phyloP scores from a whole-genome alignment of 1,284 basidiomycete species.

The Inonotus hispidus region DNA sequence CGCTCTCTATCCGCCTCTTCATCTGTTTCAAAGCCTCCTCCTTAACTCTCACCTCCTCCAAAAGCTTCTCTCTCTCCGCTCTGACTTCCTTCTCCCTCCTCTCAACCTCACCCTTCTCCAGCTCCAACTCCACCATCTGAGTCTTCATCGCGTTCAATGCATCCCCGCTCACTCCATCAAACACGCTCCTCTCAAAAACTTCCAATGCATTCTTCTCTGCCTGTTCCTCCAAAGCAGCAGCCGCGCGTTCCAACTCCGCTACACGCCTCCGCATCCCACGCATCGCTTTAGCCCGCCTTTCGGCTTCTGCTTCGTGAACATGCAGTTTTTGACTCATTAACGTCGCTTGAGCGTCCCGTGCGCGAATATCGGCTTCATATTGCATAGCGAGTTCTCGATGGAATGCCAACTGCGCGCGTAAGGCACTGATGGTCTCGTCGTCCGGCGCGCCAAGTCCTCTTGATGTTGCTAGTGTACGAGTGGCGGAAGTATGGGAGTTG shows the following conservation, averaged over 20 bases:
- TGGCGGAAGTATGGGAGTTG: neutral
- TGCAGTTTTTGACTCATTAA: slow-evolving; percentile 49
- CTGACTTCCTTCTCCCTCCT: slow-evolving; percentile 35
- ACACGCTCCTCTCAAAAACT: slow-evolving; percentile 64
- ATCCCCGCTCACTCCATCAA: slow-evolving; percentile 72
- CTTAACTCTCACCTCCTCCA: slow-evolving; percentile 42
- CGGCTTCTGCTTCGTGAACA: slow-evolving; percentile 53
- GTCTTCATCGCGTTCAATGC: slow-evolving; percentile 62
- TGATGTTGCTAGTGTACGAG: neutral
- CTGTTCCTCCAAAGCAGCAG: slow-evolving; percentile 57
- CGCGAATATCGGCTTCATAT: slow-evolving; percentile 64
- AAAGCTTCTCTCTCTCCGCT: slow-evolving; percentile 35
- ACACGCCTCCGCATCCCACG: slow-evolving; percentile 69
- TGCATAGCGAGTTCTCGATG: slow-evolving; percentile 67
- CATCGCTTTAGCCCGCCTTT: slow-evolving; percentile 47
- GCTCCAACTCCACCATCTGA: slow-evolving; percentile 55
- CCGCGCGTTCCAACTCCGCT: slow-evolving; percentile 61
- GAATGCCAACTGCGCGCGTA: slow-evolving; percentile 65
- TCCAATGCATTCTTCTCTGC: slow-evolving; percentile 62
- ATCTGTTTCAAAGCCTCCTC: slow-evolving; percentile 49
- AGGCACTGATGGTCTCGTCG: slow-evolving; percentile 59
- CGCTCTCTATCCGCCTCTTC: slow-evolving; percentile 50
- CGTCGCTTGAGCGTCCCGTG: slow-evolving; percentile 63
- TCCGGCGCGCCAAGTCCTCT: slow-evolving; percentile 35
- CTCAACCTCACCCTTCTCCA: slow-evolving; percentile 47